Evolutionary conservation across 2,329 filamentous ascomycete genomes (phyloP), one percentile per base, ranked within the genome.

Genomic region (Talaromyces sp.): DNA sequence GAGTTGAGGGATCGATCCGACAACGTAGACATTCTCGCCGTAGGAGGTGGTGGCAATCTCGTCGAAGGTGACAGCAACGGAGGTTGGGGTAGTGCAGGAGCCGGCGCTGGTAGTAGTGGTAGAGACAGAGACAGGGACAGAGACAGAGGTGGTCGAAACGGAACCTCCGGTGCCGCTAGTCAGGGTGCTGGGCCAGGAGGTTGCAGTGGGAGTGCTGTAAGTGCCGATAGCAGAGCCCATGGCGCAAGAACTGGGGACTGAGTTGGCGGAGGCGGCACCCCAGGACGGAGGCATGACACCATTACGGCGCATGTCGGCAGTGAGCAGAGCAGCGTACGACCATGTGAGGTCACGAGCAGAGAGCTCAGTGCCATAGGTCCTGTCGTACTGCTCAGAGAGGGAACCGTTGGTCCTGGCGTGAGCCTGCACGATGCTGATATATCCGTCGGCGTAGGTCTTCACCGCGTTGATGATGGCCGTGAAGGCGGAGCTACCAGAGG

Each of bases 11-110:
- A 80, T 78, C 56, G 80, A 83, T 19, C 88, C 88, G 0, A 81
- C 77, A 13, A 91, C 70, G 69, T 84, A 88, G 66, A 91, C 79
- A 9, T 79, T 84, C 69, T 90, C 79, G 2, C 87, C 87, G 52
- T 70, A 84, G 2, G 67, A 66, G 0, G 87, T 90, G 1, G 74
- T 78, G 21, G 80, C 84, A 1, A 77, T 66, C 60, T 81, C 82
- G 46, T 83, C 76, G 72, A 91, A 89, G 0, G 83, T 84, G 10
- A 91, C 82, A 0, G 81, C 75, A 7, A 88, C 80, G 0, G 78
- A 71, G 0, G 78, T 69, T 0, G 68, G 64, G 3, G 65, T 65
- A 11, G 65, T 63, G 15, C 65, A 65, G n/a, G 61, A 53, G 3
- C 60, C 50, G 5, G 50, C 59, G 28, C 45, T 50, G n/a, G 57